Base-by-base conservation (phyloP, 2,329 filamentous ascomycete genomes). In the Cladorrhinum sp. region DNA sequence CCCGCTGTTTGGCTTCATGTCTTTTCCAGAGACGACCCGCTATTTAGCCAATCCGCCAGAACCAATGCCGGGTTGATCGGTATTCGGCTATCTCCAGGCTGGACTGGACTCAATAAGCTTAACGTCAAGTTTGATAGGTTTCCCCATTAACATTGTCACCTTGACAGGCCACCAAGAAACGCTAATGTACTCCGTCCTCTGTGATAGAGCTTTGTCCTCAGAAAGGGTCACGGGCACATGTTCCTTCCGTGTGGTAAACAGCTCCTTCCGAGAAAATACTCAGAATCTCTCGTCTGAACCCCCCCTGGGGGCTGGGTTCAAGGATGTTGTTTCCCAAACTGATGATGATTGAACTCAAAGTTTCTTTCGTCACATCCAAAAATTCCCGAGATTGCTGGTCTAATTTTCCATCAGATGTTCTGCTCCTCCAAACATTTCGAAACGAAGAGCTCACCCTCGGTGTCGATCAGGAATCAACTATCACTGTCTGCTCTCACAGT, bases 391-490 rank as follows among this genome's bases (percentile, higher is more conserved):
- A 41, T 27, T 57, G 56, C 22, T 25, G 25, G 41, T 24, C 23
- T 29, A 20, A 38, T 29, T 29, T 16, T 38, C 29, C 38, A 48
- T 13, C 12, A 29, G 38, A 25, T 32, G 61, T 64, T 62, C 62
- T 55, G 59, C 58, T 62, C 56, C 57, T 65, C 69, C 66, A 71
- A 70, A 71, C 70, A 55, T 50, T 62, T 61, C 67, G 67, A 71
- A 71, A 72, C 69, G 58, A 57, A 58, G 58, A 52, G 62, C 55
- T 50, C 62, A 65, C 62, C 63, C 66, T 62, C 57, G 62, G 56
- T 62, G 70, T 58, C 66, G 70, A 71, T 73, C 70, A 72, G 65
- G 67, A 61, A 67, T 52, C 48, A 49, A n/a, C 41, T 29, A 13
- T 32, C 22, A 16, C 6, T 53, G 7, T 22, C 16, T 53, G 24